phyloP scores from a whole-genome alignment of 192 early-diverging fungal genomes.

The Irineochytrium annulatum region DNA sequence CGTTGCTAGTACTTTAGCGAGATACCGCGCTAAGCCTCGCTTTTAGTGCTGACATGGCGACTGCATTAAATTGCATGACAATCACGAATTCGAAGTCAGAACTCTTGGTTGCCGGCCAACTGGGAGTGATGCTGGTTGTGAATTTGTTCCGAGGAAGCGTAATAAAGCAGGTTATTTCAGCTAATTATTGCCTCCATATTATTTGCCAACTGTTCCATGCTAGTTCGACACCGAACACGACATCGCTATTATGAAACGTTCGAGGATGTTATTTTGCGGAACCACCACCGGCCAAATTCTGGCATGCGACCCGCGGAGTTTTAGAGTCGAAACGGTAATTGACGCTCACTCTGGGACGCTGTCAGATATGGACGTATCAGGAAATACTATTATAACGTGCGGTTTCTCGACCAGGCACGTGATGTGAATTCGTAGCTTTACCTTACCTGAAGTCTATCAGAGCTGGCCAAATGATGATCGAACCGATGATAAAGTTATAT shows the following conservation, averaged over 20 bases:
- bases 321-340: conserved; percentile 58
- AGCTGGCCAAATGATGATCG: conserved; percentile 59
- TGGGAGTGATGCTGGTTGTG: conserved; percentile 12
- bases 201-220: conserved; percentile 44
- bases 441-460: conserved; percentile 17
- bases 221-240: conserved; percentile 30
- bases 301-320: conserved; percentile 61
- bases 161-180: conserved; percentile 22
- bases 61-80: conserved; percentile 23
- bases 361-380: conserved; percentile 70
- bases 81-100: conserved; percentile 32
- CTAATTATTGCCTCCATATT: too few species aligned
- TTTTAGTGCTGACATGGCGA: conserved; percentile 8
- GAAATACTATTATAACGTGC: conserved; percentile 70
- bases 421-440: conserved; percentile 7
- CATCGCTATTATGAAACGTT: conserved; percentile 52
- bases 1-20: too few species aligned
- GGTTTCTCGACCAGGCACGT: conserved; percentile 69
- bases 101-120: conserved; percentile 25
- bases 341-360: conserved; percentile 74
- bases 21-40: background rate
- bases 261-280: conserved; percentile 60
- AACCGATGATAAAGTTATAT: conserved; percentile 78
- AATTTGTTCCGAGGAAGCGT: conserved; percentile 28
- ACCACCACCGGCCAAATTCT: conserved; percentile 60